Conservation (phyloP, 139 green algal genomes). For the Spirogloea muscicola region DNA sequence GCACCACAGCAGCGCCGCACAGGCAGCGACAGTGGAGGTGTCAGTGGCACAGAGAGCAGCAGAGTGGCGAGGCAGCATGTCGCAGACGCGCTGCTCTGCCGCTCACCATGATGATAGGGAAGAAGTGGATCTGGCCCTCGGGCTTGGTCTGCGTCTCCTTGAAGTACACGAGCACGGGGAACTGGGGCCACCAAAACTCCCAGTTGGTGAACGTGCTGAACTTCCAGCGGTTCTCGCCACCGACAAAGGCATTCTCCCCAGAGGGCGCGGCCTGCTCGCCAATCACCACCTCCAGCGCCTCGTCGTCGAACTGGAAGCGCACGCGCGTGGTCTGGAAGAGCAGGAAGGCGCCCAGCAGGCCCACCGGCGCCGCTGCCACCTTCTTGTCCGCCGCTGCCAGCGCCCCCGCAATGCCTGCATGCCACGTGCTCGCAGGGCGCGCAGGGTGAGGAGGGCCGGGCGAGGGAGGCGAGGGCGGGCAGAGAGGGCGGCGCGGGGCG, state of each 20-base stretch:
- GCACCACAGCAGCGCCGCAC: background rate
- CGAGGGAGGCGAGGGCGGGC: no score
- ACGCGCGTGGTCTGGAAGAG: slow-evolving; percentile 32
- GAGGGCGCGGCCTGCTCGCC: slow-evolving; percentile 27
- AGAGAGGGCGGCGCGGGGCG: no score
- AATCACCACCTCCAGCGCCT: slow-evolving; percentile 30
- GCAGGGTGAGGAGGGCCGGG: no score
- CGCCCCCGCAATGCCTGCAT: slow-evolving; percentile 15
- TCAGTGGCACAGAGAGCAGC: no score
- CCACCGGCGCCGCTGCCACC: slow-evolving; percentile 26
- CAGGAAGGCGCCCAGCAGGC: slow-evolving; percentile 31
- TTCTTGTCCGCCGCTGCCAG: slow-evolving; percentile 4
- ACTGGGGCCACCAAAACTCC: slow-evolving; percentile 91
- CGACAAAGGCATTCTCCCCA: slow-evolving; percentile 46
- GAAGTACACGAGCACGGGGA: slow-evolving; percentile 96
- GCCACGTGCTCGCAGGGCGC: no score
- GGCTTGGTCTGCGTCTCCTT: slow-evolving; percentile 97
- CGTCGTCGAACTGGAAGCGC: slow-evolving; percentile 18
- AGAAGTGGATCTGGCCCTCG: slow-evolving; percentile 86
- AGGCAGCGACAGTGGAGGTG: no score
- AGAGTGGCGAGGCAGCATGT: no score
- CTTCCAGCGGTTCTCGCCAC: slow-evolving; percentile 45
- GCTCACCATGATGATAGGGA: slow-evolving; percentile 51
- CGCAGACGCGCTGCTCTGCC: no score
- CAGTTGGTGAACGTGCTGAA: slow-evolving; percentile 75